Evolutionary conservation across 202 grass and related monocot species (phyloP).

Genomic region (Schoenoplectus triqueter): DNA sequence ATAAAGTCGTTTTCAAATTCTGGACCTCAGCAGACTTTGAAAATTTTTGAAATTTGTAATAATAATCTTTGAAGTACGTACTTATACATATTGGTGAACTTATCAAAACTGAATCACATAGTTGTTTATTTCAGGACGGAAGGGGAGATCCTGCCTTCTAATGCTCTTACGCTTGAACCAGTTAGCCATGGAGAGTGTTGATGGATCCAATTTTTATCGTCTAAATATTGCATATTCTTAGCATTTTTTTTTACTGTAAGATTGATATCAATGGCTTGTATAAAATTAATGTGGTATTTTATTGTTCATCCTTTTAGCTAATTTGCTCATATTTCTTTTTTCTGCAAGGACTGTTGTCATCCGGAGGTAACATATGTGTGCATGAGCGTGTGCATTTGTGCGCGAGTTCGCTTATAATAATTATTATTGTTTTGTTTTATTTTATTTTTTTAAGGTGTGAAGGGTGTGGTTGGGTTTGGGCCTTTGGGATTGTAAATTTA

Average conservation of each 20-base stretch:
- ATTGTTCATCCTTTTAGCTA: background rate
- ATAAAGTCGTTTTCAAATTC: background rate
- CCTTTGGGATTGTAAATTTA: background rate
- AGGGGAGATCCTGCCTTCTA: conserved; percentile 77
- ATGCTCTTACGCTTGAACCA: conserved; percentile 75
- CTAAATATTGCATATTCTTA: conserved; percentile 42
- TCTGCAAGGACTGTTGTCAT: background rate
- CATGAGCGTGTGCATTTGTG: background rate
- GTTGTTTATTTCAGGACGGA: conserved; percentile 56
- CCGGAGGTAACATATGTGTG: background rate
- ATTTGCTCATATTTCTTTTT: background rate
- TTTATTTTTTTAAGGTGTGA: background rate
- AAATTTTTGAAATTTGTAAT: background rate
- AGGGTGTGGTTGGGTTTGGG: background rate
- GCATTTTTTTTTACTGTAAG: conserved; percentile 9
- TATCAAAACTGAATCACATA: background rate
- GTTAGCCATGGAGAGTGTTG: conserved; percentile 61
- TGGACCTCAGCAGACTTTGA: background rate
- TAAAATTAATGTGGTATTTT: background rate
- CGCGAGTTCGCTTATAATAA: too few relatives aligned
- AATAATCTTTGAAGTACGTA: conserved; percentile 19
- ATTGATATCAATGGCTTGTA: background rate
- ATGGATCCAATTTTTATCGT: conserved; percentile 64
- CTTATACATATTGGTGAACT: conserved; percentile 13
- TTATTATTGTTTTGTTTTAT: background rate